These are phyloP conservation scores for Fusarium sp. DNA, from an alignment of 2,329 filamentous ascomycete genomes.

Conservation along the genomic window DNA sequence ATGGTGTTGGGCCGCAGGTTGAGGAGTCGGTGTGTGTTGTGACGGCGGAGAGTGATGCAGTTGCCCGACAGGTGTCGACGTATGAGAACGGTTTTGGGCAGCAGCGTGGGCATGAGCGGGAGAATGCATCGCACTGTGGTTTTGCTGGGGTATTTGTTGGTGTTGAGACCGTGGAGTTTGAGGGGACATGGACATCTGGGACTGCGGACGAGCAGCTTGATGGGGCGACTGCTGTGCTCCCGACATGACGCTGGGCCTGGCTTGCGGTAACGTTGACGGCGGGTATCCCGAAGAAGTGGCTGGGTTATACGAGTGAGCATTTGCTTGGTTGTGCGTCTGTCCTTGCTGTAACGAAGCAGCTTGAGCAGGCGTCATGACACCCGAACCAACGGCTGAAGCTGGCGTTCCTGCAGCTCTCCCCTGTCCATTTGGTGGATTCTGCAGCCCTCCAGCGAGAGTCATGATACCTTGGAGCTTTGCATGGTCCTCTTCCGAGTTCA, in stretches of 20 bases:
- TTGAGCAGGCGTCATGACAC: conserved; percentile 53
- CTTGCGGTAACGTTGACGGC: conserved; percentile 47
- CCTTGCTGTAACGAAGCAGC: conserved; percentile 45
- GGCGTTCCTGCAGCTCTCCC: conserved; percentile 44
- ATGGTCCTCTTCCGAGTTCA: conserved; percentile 70
- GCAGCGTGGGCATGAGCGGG: conserved; percentile 39
- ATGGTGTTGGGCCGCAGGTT: conserved; percentile 31
- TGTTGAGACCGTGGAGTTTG: conserved; percentile 47
- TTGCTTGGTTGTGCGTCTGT: conserved; percentile 32
- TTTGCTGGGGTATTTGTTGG: conserved; percentile 36
- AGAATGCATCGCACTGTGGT: conserved; percentile 41
- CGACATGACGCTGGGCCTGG: conserved; percentile 44
- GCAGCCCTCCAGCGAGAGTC: conserved; percentile 65
- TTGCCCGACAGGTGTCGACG: conserved; percentile 47
- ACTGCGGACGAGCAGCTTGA: conserved; percentile 42
- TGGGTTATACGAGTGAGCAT: conserved; percentile 31
- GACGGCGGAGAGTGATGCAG: conserved; percentile 42
- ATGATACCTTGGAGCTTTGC: conserved; percentile 72
- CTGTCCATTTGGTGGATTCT: conserved; percentile 56
- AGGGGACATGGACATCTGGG: conserved; percentile 49
- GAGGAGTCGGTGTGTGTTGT: conserved; percentile 45
- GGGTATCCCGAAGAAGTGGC: conserved; percentile 45
- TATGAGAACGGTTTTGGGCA: conserved; percentile 44
- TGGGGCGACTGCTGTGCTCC: conserved; percentile 50
- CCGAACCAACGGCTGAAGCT: conserved; percentile 44